Conservation (phyloP, 2,329 filamentous ascomycete species). For the Cercospora beticola region DNA sequence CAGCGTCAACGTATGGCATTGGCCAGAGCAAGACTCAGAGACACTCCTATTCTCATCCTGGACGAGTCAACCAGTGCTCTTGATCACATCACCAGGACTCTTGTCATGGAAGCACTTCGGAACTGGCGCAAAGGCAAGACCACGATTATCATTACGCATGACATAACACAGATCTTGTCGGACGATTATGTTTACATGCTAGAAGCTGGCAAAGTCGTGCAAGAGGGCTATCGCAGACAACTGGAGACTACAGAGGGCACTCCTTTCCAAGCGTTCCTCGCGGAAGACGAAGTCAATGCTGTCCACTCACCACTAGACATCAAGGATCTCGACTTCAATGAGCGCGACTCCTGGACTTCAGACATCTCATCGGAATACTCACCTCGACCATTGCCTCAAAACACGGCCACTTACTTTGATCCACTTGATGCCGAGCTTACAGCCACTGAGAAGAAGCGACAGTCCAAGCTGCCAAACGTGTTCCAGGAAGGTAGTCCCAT, state of each 20-base stretch:
- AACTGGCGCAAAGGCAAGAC: constrained; percentile 77
- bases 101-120: constrained; percentile 73
- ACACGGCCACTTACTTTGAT: constrained; percentile 22
- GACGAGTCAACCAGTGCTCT: constrained; percentile 88
- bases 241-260: constrained; percentile 46
- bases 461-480: constrained; percentile 31
- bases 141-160: constrained; percentile 91
- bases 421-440: constrained; percentile 33
- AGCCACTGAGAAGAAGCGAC: constrained; percentile 30
- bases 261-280: constrained; percentile 37
- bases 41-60: constrained; percentile 77
- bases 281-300: constrained; percentile 24
- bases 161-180: constrained; percentile 70
- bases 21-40: constrained; percentile 72
- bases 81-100: constrained; percentile 66
- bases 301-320: constrained; percentile 22
- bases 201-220: constrained; percentile 65
- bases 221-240: constrained; percentile 64
- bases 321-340: constrained; percentile 13
- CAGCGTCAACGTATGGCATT: constrained; percentile 80
- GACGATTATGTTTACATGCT: constrained; percentile 80
- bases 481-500: constrained; percentile 30
- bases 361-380: constrained; percentile 11
- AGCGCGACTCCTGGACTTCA: constrained; percentile 5
- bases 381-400: constrained; percentile 2